Evolutionary conservation across 176 grass and related monocot species (phyloP), one percentile per base, ranked within the genome.

Genomic region (Oryza rufipogon): DNA sequence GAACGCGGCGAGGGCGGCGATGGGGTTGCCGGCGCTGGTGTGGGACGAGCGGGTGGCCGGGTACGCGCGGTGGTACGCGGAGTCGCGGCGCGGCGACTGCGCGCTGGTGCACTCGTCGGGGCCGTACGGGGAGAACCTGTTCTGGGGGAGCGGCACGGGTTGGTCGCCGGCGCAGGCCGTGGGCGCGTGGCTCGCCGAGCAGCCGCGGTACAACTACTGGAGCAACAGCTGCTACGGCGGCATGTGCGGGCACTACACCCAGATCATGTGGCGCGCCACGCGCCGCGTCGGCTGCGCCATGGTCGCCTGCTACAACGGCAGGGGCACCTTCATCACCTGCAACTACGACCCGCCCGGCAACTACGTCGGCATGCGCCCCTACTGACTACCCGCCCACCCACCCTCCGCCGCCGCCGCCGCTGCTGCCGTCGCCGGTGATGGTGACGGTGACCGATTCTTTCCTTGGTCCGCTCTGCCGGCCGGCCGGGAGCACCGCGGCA

Each of bases 81-180:
- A 89, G 58, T 32, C 86, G 39, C 73, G 92, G 26, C 83, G 88
- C 68, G 81, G 83, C 14, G 92, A 97, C 86, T 97, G 95, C 84
- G 78, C 89, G 38, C 88, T 97, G 86, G 85, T 65, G 70, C 95
- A 97, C 82, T 97, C 95, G 44, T 68, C 78, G 73, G 86, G 88
- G 19, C 83, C 83, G 3, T 97, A 97, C 81, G 95, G 95, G 8
- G 95, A 97, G 90, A 97, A 97, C 88, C 79, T 97, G 20, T 97
- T 94, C 88, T 92, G 90, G 92, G 95, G 95, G 46, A 91, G 90
- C 72, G 95, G 92, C 25, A 61, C 58, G 1, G 88, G 95, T 0
- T 97, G 92, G 95, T 20, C 73, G 23, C 84, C 88, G 0, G 66
- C 75, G 74, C 87, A 94, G 79, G 92, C 90, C 28, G 95, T 97